phyloP scores from a whole-genome alignment of 2,329 filamentous ascomycete genomes.

The Byssothecium circinans region DNA sequence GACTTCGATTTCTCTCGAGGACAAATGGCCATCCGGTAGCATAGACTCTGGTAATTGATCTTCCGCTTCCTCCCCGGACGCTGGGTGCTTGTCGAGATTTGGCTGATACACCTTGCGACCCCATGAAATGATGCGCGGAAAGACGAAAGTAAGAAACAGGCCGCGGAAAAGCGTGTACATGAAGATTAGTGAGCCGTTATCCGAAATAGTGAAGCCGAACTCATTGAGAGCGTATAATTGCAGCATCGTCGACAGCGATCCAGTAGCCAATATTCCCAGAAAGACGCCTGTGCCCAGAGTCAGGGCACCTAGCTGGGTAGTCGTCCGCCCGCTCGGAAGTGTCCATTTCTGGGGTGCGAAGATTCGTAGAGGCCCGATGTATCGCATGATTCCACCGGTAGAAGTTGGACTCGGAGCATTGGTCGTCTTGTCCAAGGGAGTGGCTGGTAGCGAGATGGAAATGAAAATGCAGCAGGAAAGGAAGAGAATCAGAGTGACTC shows the following conservation, averaged over 20 bases:
- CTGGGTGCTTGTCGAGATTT: constrained; percentile 15
- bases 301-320: constrained; percentile 63
- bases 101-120: constrained; percentile 47
- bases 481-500: constrained; percentile 63
- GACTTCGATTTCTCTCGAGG: constrained; percentile 35
- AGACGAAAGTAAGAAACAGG: constrained; percentile 48
- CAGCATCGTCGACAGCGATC: constrained; percentile 64
- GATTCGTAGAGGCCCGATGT: constrained; percentile 66
- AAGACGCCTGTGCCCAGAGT: constrained; percentile 69
- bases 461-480: constrained; percentile 48
- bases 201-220: constrained; percentile 49
- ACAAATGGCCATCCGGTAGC: constrained; percentile 23
- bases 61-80: constrained; percentile 12
- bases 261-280: constrained; percentile 67
- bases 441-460: constrained; percentile 49
- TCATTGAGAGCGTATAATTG: constrained; percentile 53
- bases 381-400: constrained; percentile 51
- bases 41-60: constrained; percentile 4
- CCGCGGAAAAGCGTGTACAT: constrained; percentile 50
- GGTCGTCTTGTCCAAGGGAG: constrained; percentile 49
- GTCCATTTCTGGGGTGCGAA: constrained; percentile 61
- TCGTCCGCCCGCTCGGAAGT: constrained; percentile 53
- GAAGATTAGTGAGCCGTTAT: constrained; percentile 51
- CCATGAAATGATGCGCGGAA: constrained; percentile 48
- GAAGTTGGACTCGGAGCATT: constrained; percentile 18